Evolutionary conservation across 805 yeast genomes (phyloP).

Genomic region (Suhomyces sp.): DNA sequence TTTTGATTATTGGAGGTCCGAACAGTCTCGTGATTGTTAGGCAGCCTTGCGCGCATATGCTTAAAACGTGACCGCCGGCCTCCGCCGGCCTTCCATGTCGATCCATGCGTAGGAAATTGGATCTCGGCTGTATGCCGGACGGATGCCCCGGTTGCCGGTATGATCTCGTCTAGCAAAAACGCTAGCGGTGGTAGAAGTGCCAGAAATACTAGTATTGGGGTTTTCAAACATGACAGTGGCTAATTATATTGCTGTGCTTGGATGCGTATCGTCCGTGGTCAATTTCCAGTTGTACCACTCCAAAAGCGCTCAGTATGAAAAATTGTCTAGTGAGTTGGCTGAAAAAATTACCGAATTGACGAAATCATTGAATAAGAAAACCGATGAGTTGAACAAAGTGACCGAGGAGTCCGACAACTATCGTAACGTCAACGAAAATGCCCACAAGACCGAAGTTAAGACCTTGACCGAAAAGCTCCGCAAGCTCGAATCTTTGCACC

Average conservation of each 20-base stretch:
- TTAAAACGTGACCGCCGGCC: background rate
- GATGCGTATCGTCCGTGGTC: slow-evolving; percentile 18
- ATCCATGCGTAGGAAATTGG: background rate
- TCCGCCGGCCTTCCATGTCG: background rate
- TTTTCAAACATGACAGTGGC: slow-evolving; percentile 1
- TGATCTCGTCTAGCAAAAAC: background rate
- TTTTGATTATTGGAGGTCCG: background rate
- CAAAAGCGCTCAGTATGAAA: slow-evolving; percentile 14
- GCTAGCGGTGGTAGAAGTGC: background rate
- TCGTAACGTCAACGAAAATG: slow-evolving; percentile 5
- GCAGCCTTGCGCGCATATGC: background rate
- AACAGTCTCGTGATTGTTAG: background rate
- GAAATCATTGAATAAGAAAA: slow-evolving; percentile 5
- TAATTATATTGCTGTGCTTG: slow-evolving; percentile 16
- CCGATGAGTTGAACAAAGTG: slow-evolving; percentile 7
- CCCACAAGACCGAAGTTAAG: slow-evolving; percentile 7
- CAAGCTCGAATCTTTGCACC: slow-evolving; percentile 4
- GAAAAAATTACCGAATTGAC: slow-evolving; percentile 8
- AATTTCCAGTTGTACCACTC: slow-evolving; percentile 18
- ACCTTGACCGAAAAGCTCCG: slow-evolving; percentile 1
- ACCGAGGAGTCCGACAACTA: background rate
- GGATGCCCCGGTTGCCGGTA: background rate
- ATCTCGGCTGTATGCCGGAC: background rate
- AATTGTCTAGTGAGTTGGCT: slow-evolving; percentile 8
- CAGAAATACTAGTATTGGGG: background rate